Conservation (phyloP, 495 filamentous ascomycete species). For the Annulohypoxylon stygium region DNA sequence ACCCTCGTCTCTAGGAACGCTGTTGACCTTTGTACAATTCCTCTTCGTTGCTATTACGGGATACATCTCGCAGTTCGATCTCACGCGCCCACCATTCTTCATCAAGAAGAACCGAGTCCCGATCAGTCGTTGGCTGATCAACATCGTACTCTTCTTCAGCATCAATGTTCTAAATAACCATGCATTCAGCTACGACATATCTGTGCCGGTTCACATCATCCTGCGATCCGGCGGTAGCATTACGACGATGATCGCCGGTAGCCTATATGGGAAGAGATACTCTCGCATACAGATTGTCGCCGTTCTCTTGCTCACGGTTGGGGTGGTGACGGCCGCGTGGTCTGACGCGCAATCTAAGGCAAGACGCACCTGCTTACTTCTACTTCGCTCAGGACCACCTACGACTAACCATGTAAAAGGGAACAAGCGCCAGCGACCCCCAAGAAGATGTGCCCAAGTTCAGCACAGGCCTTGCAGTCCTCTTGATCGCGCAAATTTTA, state of each 20-base stretch:
- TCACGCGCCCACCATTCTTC: constrained; percentile 71
- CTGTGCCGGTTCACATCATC: constrained; percentile 97
- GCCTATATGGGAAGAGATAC: constrained; percentile 85
- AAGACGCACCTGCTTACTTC: constrained; percentile 43
- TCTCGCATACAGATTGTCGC: constrained; percentile 81
- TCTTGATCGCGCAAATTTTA: constrained; percentile 89
- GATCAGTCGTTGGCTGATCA: constrained; percentile 83
- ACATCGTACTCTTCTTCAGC: constrained; percentile 89
- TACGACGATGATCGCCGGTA: constrained; percentile 90
- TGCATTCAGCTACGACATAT: constrained; percentile 96
- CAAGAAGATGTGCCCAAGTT: constrained; percentile 63
- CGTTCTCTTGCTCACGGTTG: constrained; percentile 84
- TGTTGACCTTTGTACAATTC: constrained; percentile 97
- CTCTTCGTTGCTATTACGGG: constrained; percentile 82
- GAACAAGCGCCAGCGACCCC: constrained; percentile 46
- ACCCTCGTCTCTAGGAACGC: constrained; percentile 68
- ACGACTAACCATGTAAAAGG: constrained; percentile 47
- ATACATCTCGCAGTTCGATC: constrained; percentile 78
- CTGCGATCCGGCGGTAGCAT: constrained; percentile 94
- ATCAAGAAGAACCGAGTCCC: constrained; percentile 85
- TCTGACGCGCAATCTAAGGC: constrained; percentile 89
- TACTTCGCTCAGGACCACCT: background rate
- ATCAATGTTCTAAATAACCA: constrained; percentile 98
- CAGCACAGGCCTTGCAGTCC: constrained; percentile 81
- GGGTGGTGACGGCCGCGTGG: constrained; percentile 87